Evolutionary conservation across 2,329 filamentous ascomycete species (phyloP), one percentile per base, ranked within the genome.

Genomic region (Colletotrichum siamense): DNA sequence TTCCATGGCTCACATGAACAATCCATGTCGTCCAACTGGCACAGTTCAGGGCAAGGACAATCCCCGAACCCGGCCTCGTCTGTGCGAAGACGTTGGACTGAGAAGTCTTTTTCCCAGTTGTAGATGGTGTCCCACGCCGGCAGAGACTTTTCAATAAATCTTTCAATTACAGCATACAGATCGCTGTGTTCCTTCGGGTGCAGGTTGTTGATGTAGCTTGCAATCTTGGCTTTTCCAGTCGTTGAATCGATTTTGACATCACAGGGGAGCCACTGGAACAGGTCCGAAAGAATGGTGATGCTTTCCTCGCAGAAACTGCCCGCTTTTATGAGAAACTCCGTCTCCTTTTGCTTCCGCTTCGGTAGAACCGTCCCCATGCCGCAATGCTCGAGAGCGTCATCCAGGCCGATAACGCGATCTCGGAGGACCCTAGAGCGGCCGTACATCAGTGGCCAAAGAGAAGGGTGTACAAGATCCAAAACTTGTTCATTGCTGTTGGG

Each of bases 381-480:
- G 15, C 49, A 34, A 16, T 39, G 13, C 13, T 34, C 28, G 3
- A 69, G 24, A 26, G 81, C 81, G 64, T 81, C 78, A 4, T 75
- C 69, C 1, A 82, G 75, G 3, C 81, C 80, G 8, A 85, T 73
- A 3, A 73, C 61, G 24, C 78, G 77, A 12, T 79, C 77, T 15
- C 71, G 28, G n/a, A 78, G 65, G 10, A 49, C 44, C 24, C 66
- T 57, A 18, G 44, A 26, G 15, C 22, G 16, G 22, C 67, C 67
- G 26, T 69, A 69, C 24, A 69, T 26, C 26, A 69, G 8, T 8
- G 67, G 67, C 12, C 26, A 69, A 8, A 69, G 44, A 0, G 89
- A 91, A 4, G 91, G 90, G 77, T 93, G 87, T 8, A 93, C 85
- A 1, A 92, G 82, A 78, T 93, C 87, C 1, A 90, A 86, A 3